Conservation (phyloP, 352 stramenopile genomes). For the Phytophthora palmivora region DNA sequence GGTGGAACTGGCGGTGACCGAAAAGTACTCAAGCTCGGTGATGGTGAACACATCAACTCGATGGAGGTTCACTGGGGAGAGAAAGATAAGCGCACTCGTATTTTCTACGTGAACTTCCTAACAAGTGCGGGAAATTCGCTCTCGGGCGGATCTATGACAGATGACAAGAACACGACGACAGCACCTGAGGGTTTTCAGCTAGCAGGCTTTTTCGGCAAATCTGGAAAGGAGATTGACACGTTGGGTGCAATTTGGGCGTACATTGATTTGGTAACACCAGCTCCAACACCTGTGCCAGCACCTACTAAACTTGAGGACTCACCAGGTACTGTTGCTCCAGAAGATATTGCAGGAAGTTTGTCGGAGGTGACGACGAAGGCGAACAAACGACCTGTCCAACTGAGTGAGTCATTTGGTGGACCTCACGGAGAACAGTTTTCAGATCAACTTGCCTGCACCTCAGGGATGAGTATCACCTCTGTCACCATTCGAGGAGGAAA, state of each 20-base stretch:
- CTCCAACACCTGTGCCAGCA: constrained; percentile 20
- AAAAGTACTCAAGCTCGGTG: constrained; percentile 17
- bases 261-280: constrained; percentile 27
- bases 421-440: constrained; percentile 53
- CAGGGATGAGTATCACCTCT: constrained; percentile 31
- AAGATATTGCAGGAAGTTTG: constrained; percentile 29
- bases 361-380: constrained; percentile 21
- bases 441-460: constrained; percentile 33
- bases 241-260: constrained; percentile 31
- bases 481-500: constrained; percentile 32
- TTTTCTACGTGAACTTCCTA: constrained; percentile 35
- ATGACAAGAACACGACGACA: constrained; percentile 20
- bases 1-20: constrained; percentile 27
- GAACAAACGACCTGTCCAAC: constrained; percentile 26
- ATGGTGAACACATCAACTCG: constrained; percentile 30
- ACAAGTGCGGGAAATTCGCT: constrained; percentile 34
- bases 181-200: constrained; percentile 35
- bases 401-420: constrained; percentile 49
- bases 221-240: constrained; percentile 25
- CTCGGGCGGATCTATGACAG: constrained; percentile 22
- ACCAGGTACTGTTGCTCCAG: constrained; percentile 16
- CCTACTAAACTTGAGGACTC: constrained; percentile 18
- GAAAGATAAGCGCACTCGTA: constrained; percentile 20
- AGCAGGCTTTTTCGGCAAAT: constrained; percentile 23
- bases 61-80: constrained; percentile 41